Percentiles rank a stretch among this genome's conserved stretches.
These are phyloP conservation scores for Tetrastigma voinierianum DNA, from an alignment of 164 flowering plant species.

Conservation along the genomic window DNA sequence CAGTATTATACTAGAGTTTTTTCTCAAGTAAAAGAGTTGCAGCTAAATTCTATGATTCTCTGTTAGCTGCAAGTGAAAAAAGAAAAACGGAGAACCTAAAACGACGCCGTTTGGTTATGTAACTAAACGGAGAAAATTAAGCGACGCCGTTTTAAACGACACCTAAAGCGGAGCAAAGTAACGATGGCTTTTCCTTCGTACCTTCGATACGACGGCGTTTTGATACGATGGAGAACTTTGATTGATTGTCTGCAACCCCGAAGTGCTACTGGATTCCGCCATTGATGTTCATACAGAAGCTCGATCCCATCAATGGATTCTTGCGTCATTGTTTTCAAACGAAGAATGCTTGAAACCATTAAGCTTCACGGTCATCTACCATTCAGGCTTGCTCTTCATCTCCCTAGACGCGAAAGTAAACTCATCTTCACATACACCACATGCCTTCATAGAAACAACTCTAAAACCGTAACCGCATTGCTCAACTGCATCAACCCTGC, in stretches of 20 bases:
- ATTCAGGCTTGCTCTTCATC: slow-evolving; percentile 39
- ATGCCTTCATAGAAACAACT: slow-evolving; percentile 20
- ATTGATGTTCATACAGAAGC: slow-evolving; percentile 16
- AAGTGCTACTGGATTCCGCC: background rate
- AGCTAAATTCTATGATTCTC: no score
- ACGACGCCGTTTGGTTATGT: no score
- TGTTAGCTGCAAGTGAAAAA: no score
- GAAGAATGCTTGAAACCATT: slow-evolving; percentile 36
- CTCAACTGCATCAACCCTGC: slow-evolving; percentile 31
- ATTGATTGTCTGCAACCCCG: background rate
- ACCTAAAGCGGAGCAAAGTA: no score
- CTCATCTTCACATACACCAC: slow-evolving; percentile 49
- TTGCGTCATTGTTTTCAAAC: slow-evolving; percentile 26
- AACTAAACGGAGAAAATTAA: no score
- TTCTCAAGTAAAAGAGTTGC: no score
- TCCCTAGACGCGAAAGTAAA: slow-evolving; percentile 31
- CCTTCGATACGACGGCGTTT: no score
- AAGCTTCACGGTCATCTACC: slow-evolving; percentile 45
- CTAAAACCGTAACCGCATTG: slow-evolving; percentile 17
- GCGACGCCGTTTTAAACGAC: no score
- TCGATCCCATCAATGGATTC: slow-evolving; percentile 17
- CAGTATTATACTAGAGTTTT: no score
- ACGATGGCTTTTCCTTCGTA: no score
- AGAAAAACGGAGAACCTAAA: no score
- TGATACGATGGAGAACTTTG: no score